A percentile compares a stretch with the other conserved stretches of the same genome.
phyloP scores from a whole-genome alignment of 257 asterid genomes.

The Prunella vulgaris region DNA sequence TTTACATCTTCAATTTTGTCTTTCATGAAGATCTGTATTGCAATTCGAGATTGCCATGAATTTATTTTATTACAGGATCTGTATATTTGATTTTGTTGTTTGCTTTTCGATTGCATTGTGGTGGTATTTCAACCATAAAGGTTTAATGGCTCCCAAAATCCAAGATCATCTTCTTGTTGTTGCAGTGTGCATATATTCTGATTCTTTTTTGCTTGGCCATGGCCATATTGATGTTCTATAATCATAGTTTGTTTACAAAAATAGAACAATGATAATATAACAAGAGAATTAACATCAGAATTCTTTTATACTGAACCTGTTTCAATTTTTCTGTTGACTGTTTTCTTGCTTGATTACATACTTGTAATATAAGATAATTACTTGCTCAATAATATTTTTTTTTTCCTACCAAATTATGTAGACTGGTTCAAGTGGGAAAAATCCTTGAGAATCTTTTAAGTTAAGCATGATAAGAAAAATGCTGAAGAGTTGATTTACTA shows the following conservation, averaged over 20 bases:
- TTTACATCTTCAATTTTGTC: background rate
- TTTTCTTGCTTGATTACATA: no score
- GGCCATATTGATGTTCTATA: background rate
- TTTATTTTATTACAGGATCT: background rate
- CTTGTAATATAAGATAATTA: no score
- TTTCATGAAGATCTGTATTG: conserved; percentile 6
- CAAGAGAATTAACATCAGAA: background rate
- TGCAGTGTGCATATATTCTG: background rate
- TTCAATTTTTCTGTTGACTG: no score
- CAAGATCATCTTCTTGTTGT: background rate
- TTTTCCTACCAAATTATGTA: no score
- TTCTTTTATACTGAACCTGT: no score
- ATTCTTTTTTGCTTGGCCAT: background rate
- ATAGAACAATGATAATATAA: background rate
- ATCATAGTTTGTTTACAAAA: background rate
- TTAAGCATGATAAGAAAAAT: background rate
- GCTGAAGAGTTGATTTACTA: no score
- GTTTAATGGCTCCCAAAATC: background rate
- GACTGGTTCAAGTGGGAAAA: no score
- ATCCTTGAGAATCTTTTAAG: background rate
- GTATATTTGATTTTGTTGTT: background rate
- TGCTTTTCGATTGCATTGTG: no score
- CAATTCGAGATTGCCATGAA: background rate
- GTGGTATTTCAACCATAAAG: background rate
- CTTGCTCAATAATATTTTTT: no score